phyloP scores from a whole-genome alignment of 208 protist species.

The Trypanosoma scelopori region DNA sequence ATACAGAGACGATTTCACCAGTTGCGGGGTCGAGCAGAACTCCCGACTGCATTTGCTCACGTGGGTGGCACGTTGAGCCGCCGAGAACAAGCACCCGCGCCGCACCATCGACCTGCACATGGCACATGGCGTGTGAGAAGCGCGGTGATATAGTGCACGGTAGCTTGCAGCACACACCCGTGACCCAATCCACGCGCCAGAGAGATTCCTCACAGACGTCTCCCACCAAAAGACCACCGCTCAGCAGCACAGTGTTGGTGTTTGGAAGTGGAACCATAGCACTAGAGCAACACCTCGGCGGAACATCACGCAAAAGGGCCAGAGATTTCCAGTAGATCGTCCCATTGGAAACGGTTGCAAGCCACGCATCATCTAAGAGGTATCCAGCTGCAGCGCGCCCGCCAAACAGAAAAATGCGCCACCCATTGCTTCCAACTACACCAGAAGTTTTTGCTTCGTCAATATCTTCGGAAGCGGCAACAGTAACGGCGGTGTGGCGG shows the following conservation, averaged over 20 bases:
- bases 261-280: slow-evolving; percentile 24
- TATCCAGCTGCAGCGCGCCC: slow-evolving; percentile 31
- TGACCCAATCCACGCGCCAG: slow-evolving; percentile 29
- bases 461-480: neutral
- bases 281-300: slow-evolving; percentile 50
- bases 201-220: slow-evolving; percentile 15
- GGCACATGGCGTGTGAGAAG: slow-evolving; percentile 69
- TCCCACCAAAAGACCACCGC: slow-evolving; percentile 27
- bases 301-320: slow-evolving; percentile 14
- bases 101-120: slow-evolving; percentile 32
- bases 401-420: slow-evolving; percentile 54
- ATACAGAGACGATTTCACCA: slow-evolving; percentile 4
- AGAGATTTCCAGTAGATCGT: slow-evolving; percentile 36
- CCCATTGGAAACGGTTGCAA: slow-evolving; percentile 19
- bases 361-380: slow-evolving; percentile 44
- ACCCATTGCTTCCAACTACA: neutral
- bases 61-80: slow-evolving; percentile 42
- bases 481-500: slow-evolving; percentile 41
- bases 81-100: slow-evolving; percentile 59
- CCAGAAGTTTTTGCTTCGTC: neutral
- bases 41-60: slow-evolving; percentile 1
- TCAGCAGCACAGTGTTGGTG: slow-evolving; percentile 20
- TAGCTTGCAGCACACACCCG: slow-evolving; percentile 14
- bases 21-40: slow-evolving; percentile 29
- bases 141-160: slow-evolving; percentile 28